Evolutionary conservation across 441 rosid species (phyloP), one percentile per base, ranked within the genome.

Genomic region (Pelargonium fulgidum): DNA sequence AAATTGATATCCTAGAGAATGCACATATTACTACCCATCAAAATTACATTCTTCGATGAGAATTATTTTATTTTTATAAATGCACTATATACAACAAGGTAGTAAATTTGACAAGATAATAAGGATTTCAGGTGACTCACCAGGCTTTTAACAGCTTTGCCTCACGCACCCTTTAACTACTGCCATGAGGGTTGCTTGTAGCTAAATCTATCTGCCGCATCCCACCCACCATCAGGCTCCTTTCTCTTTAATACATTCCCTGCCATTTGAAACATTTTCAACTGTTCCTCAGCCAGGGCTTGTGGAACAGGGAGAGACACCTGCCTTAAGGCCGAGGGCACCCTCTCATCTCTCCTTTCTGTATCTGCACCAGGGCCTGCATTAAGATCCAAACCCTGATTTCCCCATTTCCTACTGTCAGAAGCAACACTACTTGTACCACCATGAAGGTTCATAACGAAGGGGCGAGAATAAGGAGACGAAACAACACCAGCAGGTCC

Each of bases 211-310:
- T 65, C 54, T 13, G 69, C 26, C 20, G 69, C 39, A 67, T 83
- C 85, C 87, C 85, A 81, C 45, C 81, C 77, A 7, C 81, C 78
- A 17, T 84, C 87, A 36, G 87, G 87, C 50, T 81, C 87, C 80
- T 84, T 84, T 64, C 83, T 74, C 70, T 84, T 81, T 29, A 76
- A 71, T 3, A 78, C 68, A 22, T 73, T 69, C 47, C 68, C 63
- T 29, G 48, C 66, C 14, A 65, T 65, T 13, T 79, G 79, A 71
- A 65, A 83, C 72, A 78, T 74, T 76, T 77, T 81, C 10, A 68
- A 62, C 44, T 79, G 82, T 65, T 83, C 84, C 68, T 79, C 83
- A 4, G 74, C 36, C 12, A 73, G 66, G 67, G 66, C 68, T 29
- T 69, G 82, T 8, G 85, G 65, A 69, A 58, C 72, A 66, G 79